Conservation (phyloP, 345 rosid species). For the Eucalyptus erythrocorys region DNA sequence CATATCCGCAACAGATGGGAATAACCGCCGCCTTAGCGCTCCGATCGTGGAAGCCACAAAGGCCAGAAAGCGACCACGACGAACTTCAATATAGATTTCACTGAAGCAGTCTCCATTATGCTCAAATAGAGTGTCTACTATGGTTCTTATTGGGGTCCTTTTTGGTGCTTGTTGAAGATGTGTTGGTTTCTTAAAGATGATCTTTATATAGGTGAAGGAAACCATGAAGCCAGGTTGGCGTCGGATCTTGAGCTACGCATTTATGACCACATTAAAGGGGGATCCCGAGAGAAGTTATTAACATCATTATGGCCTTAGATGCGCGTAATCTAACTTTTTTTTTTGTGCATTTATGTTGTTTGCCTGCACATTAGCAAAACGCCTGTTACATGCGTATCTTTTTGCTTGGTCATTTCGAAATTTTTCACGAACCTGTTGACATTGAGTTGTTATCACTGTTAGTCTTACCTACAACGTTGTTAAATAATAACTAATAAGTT, state of each 20-base stretch:
- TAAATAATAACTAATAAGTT: not conserved
- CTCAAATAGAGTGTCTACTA: not conserved
- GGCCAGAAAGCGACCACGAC: not conserved
- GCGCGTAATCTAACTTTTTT: not conserved
- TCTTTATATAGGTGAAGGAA: not conserved
- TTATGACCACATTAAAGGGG: not conserved
- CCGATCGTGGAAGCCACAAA: not conserved
- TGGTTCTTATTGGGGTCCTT: not conserved
- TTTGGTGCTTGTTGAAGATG: not conserved
- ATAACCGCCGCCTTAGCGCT: fast-evolving
- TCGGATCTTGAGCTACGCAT: not conserved
- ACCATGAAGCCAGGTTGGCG: not conserved
- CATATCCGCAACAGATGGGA: not conserved
- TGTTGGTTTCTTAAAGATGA: not conserved
- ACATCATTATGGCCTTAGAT: not conserved
- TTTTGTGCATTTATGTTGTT: not conserved
- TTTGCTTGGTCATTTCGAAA: not conserved
- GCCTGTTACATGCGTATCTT: not conserved
- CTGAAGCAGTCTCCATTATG: not conserved
- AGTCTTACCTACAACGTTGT: not conserved
- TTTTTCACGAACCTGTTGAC: not conserved
- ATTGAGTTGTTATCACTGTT: not conserved
- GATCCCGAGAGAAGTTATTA: not conserved
- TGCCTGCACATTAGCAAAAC: not conserved
- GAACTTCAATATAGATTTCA: not conserved